These are phyloP conservation scores for Cytospora chrysosperma DNA, from an alignment of 2,329 filamentous ascomycete species.

Conservation along the genomic window DNA sequence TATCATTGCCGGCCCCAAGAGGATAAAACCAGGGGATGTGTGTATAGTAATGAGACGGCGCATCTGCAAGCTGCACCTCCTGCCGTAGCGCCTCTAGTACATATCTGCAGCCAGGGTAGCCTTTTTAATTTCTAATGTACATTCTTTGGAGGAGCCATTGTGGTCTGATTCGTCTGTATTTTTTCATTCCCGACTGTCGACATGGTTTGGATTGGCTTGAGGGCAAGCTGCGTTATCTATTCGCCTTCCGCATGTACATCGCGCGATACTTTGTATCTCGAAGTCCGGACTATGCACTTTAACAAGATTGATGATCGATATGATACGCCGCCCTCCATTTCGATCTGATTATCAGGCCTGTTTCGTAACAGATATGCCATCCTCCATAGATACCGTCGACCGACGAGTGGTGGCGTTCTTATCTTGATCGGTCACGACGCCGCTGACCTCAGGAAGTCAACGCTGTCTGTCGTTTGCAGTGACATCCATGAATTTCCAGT, in stretches of 20 bases:
- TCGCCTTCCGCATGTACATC: not conserved
- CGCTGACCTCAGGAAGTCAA: too few relatives aligned
- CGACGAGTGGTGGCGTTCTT: not conserved
- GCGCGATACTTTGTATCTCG: not conserved
- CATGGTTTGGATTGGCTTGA: slow-evolving; percentile 5
- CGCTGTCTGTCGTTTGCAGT: not conserved
- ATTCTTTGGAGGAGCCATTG: not conserved
- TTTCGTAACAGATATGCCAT: not conserved
- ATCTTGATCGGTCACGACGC: not conserved
- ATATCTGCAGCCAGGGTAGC: slow-evolving; percentile 9
- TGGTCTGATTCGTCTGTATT: not conserved
- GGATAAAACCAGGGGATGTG: not conserved
- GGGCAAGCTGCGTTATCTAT: slow-evolving; percentile 16
- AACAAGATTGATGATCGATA: not conserved
- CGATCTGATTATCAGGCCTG: not conserved
- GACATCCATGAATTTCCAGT: not conserved
- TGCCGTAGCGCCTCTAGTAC: slow-evolving; percentile 16
- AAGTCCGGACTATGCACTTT: not conserved
- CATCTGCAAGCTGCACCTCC: slow-evolving; percentile 22
- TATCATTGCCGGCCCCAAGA: not conserved
- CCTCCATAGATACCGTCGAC: not conserved
- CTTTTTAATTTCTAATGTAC: too few relatives aligned
- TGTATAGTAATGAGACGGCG: slow-evolving; percentile 5
- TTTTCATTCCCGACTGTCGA: not conserved
- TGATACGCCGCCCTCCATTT: slow-evolving; percentile 8